Base-by-base conservation (phyloP, 768 basidiomycete genomes). In the Cubamyces sp. region DNA sequence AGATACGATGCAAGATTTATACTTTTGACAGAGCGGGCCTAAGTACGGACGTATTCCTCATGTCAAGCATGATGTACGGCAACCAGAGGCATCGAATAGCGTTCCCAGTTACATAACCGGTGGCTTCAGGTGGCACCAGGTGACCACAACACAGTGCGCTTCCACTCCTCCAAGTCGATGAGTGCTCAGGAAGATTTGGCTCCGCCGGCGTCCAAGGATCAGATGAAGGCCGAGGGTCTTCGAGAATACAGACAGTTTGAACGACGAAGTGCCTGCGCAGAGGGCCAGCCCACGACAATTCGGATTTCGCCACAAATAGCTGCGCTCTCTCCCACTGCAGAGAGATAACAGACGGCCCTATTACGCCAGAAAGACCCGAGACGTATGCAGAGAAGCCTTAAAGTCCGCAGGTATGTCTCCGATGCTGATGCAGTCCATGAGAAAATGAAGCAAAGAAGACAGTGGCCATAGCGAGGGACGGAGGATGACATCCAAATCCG, bases 71-170 rank as follows among this genome's bases (percentile, higher is more conserved):
- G 28, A 19, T 55, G 60, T 54, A 54, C 47, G 61, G 61, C 54
- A 62, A 55, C 54, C 16, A 46, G 21, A 40, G 43, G 39, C 49
- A 49, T 28, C 54, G 37, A 41, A 37, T 50, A n/a, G 55, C 26
- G 61, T 62, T 48, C 55, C 30, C 23, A 45, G 61, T 62, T 62
- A 62, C 61, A 62, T 62, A 62, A 62, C 54, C 23, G 9, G 61
- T 51, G 54, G 54, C 49, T 46, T 34, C 23, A 23, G 55, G 61
- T 56, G 50, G 61, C 55, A 57, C 61, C 55, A 53, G 49, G 61
- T 57, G 61, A 62, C 51, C 61, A 34, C 42, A 28, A 26, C 14
- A 46, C 7, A 5, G 7, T 21, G 41, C 37, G 23, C 60, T 14
- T 25, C 18, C 39, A 41, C 59, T 39, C 52, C 15, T 25, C 46